Percentiles rank a stretch among this genome's conserved stretches.
Evolutionary conservation across 78 protist species (phyloP).

Genomic region (Acrasis kona): DNA sequence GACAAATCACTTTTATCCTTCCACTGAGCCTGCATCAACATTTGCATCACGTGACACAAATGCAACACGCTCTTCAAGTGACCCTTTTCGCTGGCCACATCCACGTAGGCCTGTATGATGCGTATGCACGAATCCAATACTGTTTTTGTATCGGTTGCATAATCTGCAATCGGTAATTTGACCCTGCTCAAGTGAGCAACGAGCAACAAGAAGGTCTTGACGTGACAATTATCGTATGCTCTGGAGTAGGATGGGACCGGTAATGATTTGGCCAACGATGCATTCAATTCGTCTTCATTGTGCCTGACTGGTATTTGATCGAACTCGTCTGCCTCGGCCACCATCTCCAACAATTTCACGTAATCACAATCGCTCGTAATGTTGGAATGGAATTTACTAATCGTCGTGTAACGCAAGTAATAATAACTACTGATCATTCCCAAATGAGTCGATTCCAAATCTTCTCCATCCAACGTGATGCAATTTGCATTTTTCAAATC

Average conservation of each 20-base stretch:
- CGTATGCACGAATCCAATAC: conserved; percentile 90
- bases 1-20: neutral
- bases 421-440: conserved; percentile 93
- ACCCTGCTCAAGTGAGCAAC: conserved; percentile 79
- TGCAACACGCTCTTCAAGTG: conserved; percentile 34
- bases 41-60: conserved; percentile 52
- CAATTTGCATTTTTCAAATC: conserved; percentile 19
- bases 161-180: conserved; percentile 86
- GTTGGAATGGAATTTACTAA: conserved; percentile 35
- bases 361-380: conserved; percentile 12
- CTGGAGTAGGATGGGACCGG: conserved; percentile 38
- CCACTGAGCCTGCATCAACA: conserved; percentile 63
- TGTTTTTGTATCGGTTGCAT: conserved; percentile 83
- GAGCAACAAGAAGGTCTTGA: conserved; percentile 83
- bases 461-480: conserved; percentile 5
- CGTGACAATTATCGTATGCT: conserved; percentile 52
- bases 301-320: conserved; percentile 94
- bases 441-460: conserved; percentile 19
- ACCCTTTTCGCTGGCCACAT: conserved; percentile 76
- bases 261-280: conserved; percentile 25
- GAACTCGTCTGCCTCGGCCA: conserved; percentile 63
- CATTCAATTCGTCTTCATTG: conserved; percentile 91
- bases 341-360: conserved; percentile 27
- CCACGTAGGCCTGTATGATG: conserved; percentile 78
- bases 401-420: conserved; percentile 79